Evolutionary conservation across 352 stramenopile species (phyloP).

Genomic region (Phytopythium mirpurense): DNA sequence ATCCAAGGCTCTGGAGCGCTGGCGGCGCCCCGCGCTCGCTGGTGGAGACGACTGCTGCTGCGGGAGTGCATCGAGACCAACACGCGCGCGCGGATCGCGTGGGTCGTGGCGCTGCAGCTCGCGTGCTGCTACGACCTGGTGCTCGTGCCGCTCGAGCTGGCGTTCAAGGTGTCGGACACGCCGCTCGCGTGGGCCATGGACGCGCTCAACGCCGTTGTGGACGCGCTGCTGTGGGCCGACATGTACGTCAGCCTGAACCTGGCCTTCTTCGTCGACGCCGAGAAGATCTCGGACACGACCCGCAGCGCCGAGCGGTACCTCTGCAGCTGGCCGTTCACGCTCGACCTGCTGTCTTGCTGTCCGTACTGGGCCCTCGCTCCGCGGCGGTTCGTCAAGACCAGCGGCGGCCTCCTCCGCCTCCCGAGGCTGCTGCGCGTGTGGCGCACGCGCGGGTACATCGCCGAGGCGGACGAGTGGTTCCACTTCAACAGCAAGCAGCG

Average conservation of each 20-base stretch:
- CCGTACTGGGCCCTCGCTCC: constrained; percentile 26
- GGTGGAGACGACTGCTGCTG: constrained; percentile 17
- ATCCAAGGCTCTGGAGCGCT: constrained; percentile 17
- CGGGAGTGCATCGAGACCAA: constrained; percentile 41
- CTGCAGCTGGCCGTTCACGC: constrained; percentile 18
- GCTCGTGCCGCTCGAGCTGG: constrained; percentile 36
- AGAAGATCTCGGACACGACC: constrained; percentile 45
- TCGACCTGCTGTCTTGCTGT: constrained; percentile 46
- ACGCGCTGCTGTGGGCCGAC: constrained; percentile 27
- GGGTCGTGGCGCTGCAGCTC: constrained; percentile 34
- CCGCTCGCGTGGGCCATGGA: constrained; percentile 22
- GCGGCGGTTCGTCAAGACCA: constrained; percentile 2
- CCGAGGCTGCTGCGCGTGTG: constrained; percentile 22
- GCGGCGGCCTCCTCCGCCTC: constrained; percentile 27
- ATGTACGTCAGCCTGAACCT: constrained; percentile 55
- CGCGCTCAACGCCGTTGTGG: constrained; percentile 24
- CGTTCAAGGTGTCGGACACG: constrained; percentile 32
- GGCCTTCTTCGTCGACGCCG: constrained; percentile 38
- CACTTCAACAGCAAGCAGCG: constrained; percentile 39
- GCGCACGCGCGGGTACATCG: constrained; percentile 18
- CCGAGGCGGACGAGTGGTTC: constrained; percentile 32
- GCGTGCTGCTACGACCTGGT: constrained; percentile 54
- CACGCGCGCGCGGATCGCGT: constrained; percentile 37
- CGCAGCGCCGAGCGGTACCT: constrained; percentile 37
- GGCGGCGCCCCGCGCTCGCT: not conserved